A percentile compares a stretch with the other conserved stretches of the same genome.
phyloP scores from a whole-genome alignment of 805 yeast genomes.

The Nakazawaea populi region DNA sequence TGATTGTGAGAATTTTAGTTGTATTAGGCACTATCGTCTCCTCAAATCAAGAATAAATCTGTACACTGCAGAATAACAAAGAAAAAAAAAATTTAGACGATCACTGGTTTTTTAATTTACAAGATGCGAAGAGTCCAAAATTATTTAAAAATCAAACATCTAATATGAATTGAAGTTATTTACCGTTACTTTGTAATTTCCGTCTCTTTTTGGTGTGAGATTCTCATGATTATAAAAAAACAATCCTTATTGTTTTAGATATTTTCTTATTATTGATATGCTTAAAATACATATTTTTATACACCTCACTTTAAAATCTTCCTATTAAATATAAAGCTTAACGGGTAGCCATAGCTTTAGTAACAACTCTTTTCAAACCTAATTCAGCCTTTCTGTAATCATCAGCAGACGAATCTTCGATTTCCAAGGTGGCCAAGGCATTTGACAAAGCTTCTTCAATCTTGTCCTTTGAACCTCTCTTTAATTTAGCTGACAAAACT shows the following conservation, averaged over 20 bases:
- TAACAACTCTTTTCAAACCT: conserved; percentile 97
- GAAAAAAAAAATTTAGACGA: too few species aligned
- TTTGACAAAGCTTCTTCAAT: conserved; percentile 97
- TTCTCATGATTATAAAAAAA: neutral
- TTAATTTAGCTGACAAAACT: conserved; percentile 93
- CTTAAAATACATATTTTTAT: neutral
- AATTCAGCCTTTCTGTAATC: conserved; percentile 99
- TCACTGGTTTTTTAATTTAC: too few species aligned
- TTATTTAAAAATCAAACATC: too few species aligned
- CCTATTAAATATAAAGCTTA: conserved; percentile 31
- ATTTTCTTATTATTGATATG: conserved; percentile 1
- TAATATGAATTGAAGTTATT: too few species aligned
- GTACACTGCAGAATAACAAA: too few species aligned
- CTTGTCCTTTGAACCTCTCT: conserved; percentile 96
- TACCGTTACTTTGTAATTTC: too few species aligned
- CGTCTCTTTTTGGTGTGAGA: neutral
- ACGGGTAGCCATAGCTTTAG: conserved; percentile 99
- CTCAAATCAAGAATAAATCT: too few species aligned
- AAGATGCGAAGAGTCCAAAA: too few species aligned
- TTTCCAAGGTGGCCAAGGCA: conserved; percentile 95
- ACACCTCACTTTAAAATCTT: neutral
- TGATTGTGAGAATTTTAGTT: too few species aligned
- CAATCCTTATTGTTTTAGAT: neutral
- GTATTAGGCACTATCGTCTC: too few species aligned
- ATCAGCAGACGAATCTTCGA: conserved; percentile 94